Percentiles rank a stretch among this genome's conserved stretches.
phyloP scores from a whole-genome alignment of 768 basidiomycete species.

The Panellus pusillus region DNA sequence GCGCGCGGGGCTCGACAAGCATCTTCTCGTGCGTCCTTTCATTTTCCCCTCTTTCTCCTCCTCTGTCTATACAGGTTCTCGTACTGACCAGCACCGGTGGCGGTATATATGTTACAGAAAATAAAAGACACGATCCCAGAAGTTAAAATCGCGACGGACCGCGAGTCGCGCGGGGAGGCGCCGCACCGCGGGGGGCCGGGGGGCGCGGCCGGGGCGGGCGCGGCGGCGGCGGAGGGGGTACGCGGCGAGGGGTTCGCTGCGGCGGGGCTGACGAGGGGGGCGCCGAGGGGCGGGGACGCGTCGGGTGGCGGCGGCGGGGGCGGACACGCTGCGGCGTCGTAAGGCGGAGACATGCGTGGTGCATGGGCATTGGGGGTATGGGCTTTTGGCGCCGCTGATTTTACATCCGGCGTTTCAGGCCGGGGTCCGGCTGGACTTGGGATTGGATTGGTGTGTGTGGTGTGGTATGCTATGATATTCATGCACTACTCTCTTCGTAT shows the following conservation, averaged over 20 bases:
- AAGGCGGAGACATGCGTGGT: too few species aligned
- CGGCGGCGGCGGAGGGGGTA: conserved; percentile 58
- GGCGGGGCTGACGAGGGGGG: conserved; percentile 60
- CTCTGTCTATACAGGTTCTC: too few species aligned
- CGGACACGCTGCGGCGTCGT: too few species aligned
- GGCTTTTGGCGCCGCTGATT: too few species aligned
- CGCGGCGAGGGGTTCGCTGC: conserved; percentile 68
- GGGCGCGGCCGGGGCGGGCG: conserved; percentile 45
- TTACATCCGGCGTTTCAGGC: too few species aligned
- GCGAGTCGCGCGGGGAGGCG: conserved; percentile 42
- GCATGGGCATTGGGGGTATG: too few species aligned
- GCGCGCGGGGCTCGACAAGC: conserved; percentile 75
- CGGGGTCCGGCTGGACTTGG: too few species aligned
- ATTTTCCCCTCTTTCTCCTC: conserved; percentile 2
- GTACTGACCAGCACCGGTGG: too few species aligned
- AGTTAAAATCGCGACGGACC: conserved; percentile 70
- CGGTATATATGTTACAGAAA: too few species aligned
- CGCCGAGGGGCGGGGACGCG: conserved; percentile 11
- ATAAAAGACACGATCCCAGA: conserved; percentile 66
- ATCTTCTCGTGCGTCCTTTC: conserved; percentile 57
- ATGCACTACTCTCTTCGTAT: too few species aligned
- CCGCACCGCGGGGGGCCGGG: conserved; percentile 34
- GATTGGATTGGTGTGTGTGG: too few species aligned
- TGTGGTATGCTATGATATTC: too few species aligned
- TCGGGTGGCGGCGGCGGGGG: not conserved